Evolutionary conservation across 805 yeast genomes (phyloP).

Genomic region (Hemisphaericaspora nanyangensis): DNA sequence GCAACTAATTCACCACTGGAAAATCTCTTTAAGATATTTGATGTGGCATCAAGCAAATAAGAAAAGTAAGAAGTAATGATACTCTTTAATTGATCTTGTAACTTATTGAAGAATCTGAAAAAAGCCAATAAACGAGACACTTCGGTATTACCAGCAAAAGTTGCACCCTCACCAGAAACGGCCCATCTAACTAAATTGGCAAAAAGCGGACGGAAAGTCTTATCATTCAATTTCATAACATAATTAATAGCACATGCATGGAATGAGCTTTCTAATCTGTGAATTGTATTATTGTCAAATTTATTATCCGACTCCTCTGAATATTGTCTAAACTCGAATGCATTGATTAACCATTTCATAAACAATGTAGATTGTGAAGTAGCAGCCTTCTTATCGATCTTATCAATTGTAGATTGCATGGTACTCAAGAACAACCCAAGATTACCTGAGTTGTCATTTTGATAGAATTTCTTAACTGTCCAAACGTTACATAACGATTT

Average conservation of each 20-base stretch:
- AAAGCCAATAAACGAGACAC: conserved; percentile 64
- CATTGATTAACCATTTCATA: conserved; percentile 61
- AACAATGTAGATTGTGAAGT: conserved; percentile 65
- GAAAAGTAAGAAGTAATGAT: conserved; percentile 87
- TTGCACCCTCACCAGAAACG: conserved; percentile 72
- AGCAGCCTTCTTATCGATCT: conserved; percentile 70
- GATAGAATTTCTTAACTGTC: conserved; percentile 37
- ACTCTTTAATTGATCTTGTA: conserved; percentile 80
- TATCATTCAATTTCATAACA: conserved; percentile 90
- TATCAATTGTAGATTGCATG: conserved; percentile 62
- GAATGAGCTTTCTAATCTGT: conserved; percentile 75
- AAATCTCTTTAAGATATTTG: conserved; percentile 50
- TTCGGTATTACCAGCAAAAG: conserved; percentile 41
- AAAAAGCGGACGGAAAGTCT: conserved; percentile 88
- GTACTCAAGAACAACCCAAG: conserved; percentile 69
- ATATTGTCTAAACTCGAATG: conserved; percentile 63
- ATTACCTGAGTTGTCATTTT: conserved; percentile 28
- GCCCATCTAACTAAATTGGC: conserved; percentile 90
- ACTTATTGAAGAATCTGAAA: conserved; percentile 78
- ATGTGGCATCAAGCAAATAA: conserved; percentile 75
- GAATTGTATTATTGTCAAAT: conserved; percentile 69
- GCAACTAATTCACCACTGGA: conserved; percentile 36
- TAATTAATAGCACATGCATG: conserved; percentile 68
- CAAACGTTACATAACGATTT: conserved; percentile 62
- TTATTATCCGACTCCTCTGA: conserved; percentile 25